A percentile compares a stretch with the other conserved stretches of the same genome.
Evolutionary conservation across 305 asterid species (phyloP).

Genomic region (Fraxinus ornus): DNA sequence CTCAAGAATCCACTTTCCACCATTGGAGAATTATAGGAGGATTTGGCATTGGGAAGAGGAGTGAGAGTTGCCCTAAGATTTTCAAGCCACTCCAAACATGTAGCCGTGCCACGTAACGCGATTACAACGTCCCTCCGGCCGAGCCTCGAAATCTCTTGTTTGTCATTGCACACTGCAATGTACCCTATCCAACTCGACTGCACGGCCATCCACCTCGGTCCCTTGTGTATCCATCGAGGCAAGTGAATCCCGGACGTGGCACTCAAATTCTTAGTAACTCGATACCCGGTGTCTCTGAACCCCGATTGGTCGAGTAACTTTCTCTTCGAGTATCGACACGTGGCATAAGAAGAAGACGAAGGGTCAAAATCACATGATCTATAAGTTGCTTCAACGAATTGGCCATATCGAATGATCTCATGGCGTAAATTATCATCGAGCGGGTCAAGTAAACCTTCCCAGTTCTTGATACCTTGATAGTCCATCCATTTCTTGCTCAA

Average conservation of each 20-base stretch:
- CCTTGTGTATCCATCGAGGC: constrained; percentile 62
- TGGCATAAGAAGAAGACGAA: constrained; percentile 55
- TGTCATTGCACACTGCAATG: constrained; percentile 72
- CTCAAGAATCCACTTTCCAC: constrained; percentile 83
- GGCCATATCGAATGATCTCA: constrained; percentile 79
- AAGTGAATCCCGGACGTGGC: constrained; percentile 69
- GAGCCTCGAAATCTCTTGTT: constrained; percentile 53
- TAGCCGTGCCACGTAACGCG: constrained; percentile 81
- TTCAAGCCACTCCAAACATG: constrained; percentile 82
- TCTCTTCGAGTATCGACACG: constrained; percentile 40
- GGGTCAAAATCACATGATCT: constrained; percentile 61
- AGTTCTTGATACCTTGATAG: constrained; percentile 71
- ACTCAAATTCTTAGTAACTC: constrained; percentile 46
- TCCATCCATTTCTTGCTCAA: constrained; percentile 64
- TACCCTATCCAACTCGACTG: constrained; percentile 89
- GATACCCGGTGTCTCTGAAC: constrained; percentile 49
- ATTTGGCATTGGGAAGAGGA: constrained; percentile 21
- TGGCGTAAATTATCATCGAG: constrained; percentile 62
- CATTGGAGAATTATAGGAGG: constrained; percentile 42
- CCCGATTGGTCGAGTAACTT: constrained; percentile 45
- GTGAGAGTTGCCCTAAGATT: constrained; percentile 72
- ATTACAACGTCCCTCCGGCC: constrained; percentile 90
- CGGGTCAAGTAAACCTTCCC: constrained; percentile 93
- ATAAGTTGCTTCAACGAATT: constrained; percentile 75
- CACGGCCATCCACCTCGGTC: constrained; percentile 50